Conservation (phyloP, 352 stramenopile genomes). For the Phytophthora ohioensis region DNA sequence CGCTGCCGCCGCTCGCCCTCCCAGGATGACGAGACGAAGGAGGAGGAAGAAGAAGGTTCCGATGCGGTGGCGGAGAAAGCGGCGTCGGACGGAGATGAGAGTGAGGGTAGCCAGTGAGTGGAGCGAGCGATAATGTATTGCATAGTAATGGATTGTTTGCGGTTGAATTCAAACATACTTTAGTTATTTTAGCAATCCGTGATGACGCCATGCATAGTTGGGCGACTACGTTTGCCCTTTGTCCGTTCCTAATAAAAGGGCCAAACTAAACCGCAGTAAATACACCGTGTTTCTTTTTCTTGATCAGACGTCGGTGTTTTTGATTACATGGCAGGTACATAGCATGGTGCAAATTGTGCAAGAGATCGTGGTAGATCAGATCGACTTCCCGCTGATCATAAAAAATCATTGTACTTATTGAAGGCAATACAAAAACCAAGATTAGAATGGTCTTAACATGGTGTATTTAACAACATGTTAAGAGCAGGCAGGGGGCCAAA, state of each 20-base stretch:
- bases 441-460: slow-evolving; percentile 6
- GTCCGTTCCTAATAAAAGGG: not conserved
- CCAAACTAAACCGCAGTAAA: not conserved
- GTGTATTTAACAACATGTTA: slow-evolving; percentile 3
- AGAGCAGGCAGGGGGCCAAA: not conserved
- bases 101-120: not conserved
- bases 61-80: not conserved
- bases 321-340: not conserved
- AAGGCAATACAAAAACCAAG: slow-evolving; percentile 6
- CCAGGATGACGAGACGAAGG: not conserved
- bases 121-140: too few relatives aligned
- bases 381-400: slow-evolving; percentile 2
- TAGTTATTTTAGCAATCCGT: too few relatives aligned
- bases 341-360: not conserved
- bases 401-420: slow-evolving; percentile 5
- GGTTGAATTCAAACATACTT: too few relatives aligned
- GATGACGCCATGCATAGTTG: not conserved
- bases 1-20: not conserved
- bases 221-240: not conserved
- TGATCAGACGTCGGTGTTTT: not conserved
- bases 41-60: not conserved
- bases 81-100: not conserved
- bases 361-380: not conserved
- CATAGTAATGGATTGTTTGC: too few relatives aligned
- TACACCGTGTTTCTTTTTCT: not conserved